Conservation (phyloP, 2,329 filamentous ascomycete genomes). For the Aspergillus tamarii region DNA sequence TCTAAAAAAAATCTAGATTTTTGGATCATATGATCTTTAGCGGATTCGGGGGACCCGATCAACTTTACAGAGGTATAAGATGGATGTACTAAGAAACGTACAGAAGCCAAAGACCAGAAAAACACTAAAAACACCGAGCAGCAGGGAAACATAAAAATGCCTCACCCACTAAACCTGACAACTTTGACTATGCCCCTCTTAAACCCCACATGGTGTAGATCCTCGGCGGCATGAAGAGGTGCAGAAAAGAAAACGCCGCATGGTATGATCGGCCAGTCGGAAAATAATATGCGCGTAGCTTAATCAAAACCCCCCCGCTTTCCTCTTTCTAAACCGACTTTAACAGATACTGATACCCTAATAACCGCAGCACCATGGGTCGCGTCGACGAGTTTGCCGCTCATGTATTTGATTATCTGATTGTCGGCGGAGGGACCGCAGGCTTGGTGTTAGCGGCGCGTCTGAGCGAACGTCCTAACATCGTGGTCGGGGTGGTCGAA, state of each 20-base stretch:
- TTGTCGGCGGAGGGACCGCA: slow-evolving; percentile 58
- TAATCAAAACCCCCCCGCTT: background rate
- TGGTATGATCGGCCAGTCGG: background rate
- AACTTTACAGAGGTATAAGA: too few relatives aligned
- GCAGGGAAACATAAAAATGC: too few relatives aligned
- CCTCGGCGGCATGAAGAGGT: background rate
- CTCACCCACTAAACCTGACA: too few relatives aligned
- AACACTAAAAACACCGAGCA: too few relatives aligned
- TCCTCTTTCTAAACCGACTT: background rate
- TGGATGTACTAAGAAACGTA: too few relatives aligned
- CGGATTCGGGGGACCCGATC: too few relatives aligned
- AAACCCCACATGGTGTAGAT: background rate
- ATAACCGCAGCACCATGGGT: background rate
- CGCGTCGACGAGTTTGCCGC: background rate
- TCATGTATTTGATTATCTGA: slow-evolving; percentile 28
- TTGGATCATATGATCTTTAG: too few relatives aligned
- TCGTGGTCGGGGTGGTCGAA: slow-evolving; percentile 52
- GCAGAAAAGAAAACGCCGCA: too few relatives aligned
- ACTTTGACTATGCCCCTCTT: too few relatives aligned
- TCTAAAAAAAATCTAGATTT: too few relatives aligned
- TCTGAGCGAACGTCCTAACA: slow-evolving; percentile 43
- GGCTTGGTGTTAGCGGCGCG: slow-evolving; percentile 49
- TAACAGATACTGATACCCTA: background rate
- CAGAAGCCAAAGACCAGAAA: too few relatives aligned
- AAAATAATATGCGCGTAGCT: background rate